Evolutionary conservation across 1,284 basidiomycete species (phyloP).

Genomic region (Ceraceosorus guamensis): DNA sequence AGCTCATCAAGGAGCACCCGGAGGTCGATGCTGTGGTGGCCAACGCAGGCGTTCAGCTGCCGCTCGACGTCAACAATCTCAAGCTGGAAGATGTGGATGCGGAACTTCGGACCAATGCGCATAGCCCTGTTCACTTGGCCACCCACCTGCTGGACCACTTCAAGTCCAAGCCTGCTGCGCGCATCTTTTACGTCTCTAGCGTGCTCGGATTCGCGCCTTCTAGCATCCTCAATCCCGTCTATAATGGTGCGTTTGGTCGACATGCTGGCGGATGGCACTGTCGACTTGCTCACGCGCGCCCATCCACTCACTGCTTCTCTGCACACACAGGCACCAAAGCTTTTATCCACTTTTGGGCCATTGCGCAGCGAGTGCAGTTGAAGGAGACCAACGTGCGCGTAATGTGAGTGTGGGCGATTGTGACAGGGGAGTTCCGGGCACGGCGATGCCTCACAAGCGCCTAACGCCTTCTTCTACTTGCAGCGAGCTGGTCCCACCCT

Average conservation of each 20-base stretch:
- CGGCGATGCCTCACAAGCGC: too few relatives aligned
- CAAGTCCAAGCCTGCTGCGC: conserved; percentile 26
- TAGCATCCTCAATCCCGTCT: conserved; percentile 28
- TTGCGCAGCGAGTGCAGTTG: conserved; percentile 34
- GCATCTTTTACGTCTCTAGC: conserved; percentile 38
- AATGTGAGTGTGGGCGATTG: too few relatives aligned
- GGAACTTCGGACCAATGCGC: conserved; percentile 29
- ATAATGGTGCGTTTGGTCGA: conserved; percentile 10
- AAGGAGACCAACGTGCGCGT: conserved; percentile 10
- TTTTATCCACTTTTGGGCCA: conserved; percentile 40
- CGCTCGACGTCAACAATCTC: conserved; percentile 34
- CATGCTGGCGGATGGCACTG: too few relatives aligned
- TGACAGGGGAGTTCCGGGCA: too few relatives aligned
- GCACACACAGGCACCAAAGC: conserved; percentile 23
- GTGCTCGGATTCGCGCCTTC: conserved; percentile 37
- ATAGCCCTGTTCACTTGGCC: conserved; percentile 36
- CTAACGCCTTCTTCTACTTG: too few relatives aligned
- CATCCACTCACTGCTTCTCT: neutral
- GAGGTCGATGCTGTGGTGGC: conserved; percentile 51
- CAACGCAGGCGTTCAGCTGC: conserved; percentile 50
- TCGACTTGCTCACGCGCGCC: neutral
- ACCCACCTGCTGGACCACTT: conserved; percentile 36
- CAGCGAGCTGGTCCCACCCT: conserved; percentile 41
- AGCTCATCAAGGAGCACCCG: conserved; percentile 47
- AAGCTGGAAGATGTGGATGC: conserved; percentile 35